These are phyloP conservation scores for Malus hybrid DNA, from an alignment of 331 rosid genomes.

Conservation along the genomic window DNA sequence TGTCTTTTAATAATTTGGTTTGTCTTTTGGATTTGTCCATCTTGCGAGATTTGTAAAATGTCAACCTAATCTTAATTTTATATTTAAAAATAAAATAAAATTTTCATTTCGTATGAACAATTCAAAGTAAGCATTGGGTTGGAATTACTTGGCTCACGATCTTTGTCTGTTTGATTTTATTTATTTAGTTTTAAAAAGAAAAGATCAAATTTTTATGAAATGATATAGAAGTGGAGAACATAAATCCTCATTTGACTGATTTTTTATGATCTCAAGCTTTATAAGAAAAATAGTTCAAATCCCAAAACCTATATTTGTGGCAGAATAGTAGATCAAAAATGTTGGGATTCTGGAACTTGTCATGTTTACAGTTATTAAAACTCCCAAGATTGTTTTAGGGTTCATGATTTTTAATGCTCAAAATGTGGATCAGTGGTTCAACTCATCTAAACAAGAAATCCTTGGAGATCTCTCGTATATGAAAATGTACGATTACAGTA, in stretches of 20 bases:
- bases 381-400: neutral
- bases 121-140: neutral
- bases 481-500: too few species aligned
- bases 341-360: neutral
- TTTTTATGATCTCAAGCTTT: neutral
- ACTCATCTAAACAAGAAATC: neutral
- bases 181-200: neutral
- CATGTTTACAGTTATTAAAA: neutral
- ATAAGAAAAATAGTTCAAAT: neutral
- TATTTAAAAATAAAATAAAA: neutral
- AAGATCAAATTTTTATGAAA: neutral
- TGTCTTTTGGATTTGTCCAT: conserved; percentile 5
- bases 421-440: neutral
- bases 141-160: conserved; percentile 16
- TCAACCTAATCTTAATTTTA: neutral
- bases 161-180: conserved; percentile 15
- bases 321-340: neutral
- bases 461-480: neutral
- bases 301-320: conserved; percentile 7
- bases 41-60: neutral
- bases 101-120: too few species aligned
- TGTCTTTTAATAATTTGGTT: conserved; percentile 4
- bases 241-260: conserved; percentile 2
- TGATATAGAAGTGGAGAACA: neutral
- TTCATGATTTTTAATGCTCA: neutral